Evolutionary conservation across 345 rosid genomes (phyloP).

Genomic region (Salix suchowensis): DNA sequence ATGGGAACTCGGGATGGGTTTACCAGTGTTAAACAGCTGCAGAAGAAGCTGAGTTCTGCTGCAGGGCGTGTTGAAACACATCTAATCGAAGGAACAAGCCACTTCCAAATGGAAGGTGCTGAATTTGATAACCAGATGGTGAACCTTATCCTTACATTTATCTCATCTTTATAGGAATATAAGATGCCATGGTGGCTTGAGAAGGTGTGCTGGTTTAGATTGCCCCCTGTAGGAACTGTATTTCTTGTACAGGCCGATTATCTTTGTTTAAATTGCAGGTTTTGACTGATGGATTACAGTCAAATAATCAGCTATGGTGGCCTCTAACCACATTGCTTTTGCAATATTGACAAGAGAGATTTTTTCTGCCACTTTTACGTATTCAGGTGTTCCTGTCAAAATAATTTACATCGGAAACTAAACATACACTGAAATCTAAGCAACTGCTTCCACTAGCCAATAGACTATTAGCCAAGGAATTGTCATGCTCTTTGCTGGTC

Average conservation of each 20-base stretch:
- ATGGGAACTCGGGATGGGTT: slow-evolving; percentile 97
- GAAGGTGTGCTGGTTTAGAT: neutral
- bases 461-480: neutral
- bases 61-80: slow-evolving; percentile 62
- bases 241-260: slow-evolving; percentile 11
- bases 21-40: slow-evolving; percentile 79
- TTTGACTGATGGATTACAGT: slow-evolving; percentile 4
- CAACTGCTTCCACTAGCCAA: neutral
- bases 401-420: slow-evolving; percentile 19
- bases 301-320: neutral
- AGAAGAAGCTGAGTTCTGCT: slow-evolving; percentile 68
- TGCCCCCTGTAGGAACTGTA: neutral
- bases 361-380: slow-evolving; percentile 1
- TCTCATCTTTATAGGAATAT: slow-evolving; percentile 43
- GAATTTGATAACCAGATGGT: slow-evolving; percentile 78
- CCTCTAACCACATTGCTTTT: neutral
- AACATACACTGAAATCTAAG: slow-evolving; percentile 18
- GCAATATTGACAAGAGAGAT: neutral
- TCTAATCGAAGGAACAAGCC: slow-evolving; percentile 80
- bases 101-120: slow-evolving; percentile 95
- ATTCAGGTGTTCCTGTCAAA: neutral
- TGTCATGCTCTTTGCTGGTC: slow-evolving; percentile 9
- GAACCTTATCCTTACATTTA: slow-evolving; percentile 50
- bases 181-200: neutral
- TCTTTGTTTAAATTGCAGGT: slow-evolving; percentile 25